phyloP scores from a whole-genome alignment of 176 grass and related monocot species.

The Areca catechu region DNA sequence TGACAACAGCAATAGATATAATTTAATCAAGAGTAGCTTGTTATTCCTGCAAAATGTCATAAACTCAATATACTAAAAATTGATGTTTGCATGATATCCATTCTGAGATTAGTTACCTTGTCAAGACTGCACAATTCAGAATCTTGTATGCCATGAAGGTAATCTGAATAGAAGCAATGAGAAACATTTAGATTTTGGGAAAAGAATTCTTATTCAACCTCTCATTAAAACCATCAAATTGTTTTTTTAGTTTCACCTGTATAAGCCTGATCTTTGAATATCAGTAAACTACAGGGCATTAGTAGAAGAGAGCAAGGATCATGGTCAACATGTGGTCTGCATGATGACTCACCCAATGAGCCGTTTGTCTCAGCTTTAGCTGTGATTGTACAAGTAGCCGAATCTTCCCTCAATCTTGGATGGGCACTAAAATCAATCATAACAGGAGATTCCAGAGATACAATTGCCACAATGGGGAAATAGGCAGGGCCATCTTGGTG shows the following conservation, averaged over 20 bases:
- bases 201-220: background rate
- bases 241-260: conserved; percentile 30
- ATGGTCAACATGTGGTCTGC: conserved; percentile 9
- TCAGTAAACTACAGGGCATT: conserved; percentile 57
- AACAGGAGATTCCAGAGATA: conserved; percentile 72
- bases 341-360: conserved; percentile 1
- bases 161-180: conserved; percentile 37
- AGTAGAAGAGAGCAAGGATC: conserved; percentile 39
- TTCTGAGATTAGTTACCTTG: conserved; percentile 32
- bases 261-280: conserved; percentile 84
- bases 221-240: too few species aligned
- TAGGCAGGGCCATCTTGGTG: conserved; percentile 43
- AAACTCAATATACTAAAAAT: too few species aligned
- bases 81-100: too few species aligned
- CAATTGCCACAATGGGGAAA: conserved; percentile 65
- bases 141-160: conserved; percentile 85
- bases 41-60: too few species aligned
- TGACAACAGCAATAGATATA: background rate
- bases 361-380: background rate
- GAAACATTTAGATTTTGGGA: conserved; percentile 1
- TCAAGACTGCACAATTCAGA: conserved; percentile 47
- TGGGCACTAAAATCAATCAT: conserved; percentile 75
- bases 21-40: background rate
- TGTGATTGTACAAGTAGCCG: background rate
- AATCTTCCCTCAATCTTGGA: conserved; percentile 34